Conservation (phyloP, 352 stramenopile species). For the Pythium angustatum region DNA sequence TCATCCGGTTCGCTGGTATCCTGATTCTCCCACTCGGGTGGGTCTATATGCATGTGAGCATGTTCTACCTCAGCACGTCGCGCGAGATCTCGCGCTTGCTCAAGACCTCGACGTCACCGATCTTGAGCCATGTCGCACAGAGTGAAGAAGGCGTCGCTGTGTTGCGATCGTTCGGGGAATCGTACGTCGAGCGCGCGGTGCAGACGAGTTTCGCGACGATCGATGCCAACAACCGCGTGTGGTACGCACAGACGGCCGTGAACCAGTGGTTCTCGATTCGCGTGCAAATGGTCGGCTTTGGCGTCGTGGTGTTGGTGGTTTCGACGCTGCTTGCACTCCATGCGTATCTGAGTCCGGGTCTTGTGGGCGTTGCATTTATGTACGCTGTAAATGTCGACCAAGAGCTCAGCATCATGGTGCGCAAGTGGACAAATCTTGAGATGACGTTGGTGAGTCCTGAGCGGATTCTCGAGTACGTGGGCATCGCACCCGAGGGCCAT, state of each 20-base stretch:
- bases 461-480: conserved; percentile 44
- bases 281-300: conserved; percentile 47
- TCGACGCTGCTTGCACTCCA: conserved; percentile 39
- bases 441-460: conserved; percentile 51
- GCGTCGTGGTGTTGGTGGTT: conserved; percentile 38
- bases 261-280: conserved; percentile 46
- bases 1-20: too few relatives aligned
- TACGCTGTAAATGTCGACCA: conserved; percentile 86
- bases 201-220: conserved; percentile 35
- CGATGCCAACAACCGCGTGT: conserved; percentile 35
- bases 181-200: conserved; percentile 24
- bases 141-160: conserved; percentile 34
- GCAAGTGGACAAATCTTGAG: conserved; percentile 31
- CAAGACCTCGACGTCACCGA: conserved; percentile 42
- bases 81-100: conserved; percentile 45
- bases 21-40: too few relatives aligned
- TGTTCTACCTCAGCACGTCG: conserved; percentile 62
- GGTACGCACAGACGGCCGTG: conserved; percentile 32
- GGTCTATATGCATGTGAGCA: too few relatives aligned
- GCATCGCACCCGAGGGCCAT: conserved; percentile 30
- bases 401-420: conserved; percentile 59
- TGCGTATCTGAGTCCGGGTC: conserved; percentile 41
- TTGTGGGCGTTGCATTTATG: conserved; percentile 85
- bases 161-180: conserved; percentile 40
- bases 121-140: conserved; percentile 38